A percentile compares a stretch with the other conserved stretches of the same genome.
phyloP scores from a whole-genome alignment of 169 alveolate genomes.

The Plasmodium reichenowi region DNA sequence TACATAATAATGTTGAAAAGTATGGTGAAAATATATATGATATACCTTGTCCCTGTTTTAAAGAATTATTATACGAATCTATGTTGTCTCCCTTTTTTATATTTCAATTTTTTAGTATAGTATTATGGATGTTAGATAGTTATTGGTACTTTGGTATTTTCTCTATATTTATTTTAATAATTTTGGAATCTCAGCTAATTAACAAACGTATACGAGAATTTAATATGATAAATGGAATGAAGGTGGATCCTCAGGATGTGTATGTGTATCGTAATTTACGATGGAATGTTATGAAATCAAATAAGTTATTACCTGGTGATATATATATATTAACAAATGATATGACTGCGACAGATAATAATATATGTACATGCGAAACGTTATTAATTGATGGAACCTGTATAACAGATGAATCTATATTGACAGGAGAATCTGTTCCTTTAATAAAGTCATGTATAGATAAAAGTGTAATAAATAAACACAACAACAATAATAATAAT shows the following conservation, averaged over 20 bases:
- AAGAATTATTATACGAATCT: conserved; percentile 93
- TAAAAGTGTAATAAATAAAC: conserved; percentile 18
- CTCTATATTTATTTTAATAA: conserved; percentile 91
- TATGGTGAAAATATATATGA: conserved; percentile 94
- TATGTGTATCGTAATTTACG: conserved; percentile 89
- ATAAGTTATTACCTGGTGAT: conserved; percentile 96
- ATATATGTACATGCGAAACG: conserved; percentile 56
- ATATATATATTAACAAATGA: conserved; percentile 81
- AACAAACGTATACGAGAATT: conserved; percentile 86
- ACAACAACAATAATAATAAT: not conserved
- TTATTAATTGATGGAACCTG: conserved; percentile 82
- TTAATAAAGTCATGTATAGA: conserved; percentile 84
- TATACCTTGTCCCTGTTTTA: conserved; percentile 94
- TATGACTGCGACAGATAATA: conserved; percentile 63
- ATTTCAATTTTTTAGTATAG: conserved; percentile 95
- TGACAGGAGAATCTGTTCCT: conserved; percentile 91
- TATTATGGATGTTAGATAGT: conserved; percentile 97
- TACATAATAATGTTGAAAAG: conserved; percentile 76
- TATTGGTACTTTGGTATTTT: conserved; percentile 95
- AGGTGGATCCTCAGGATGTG: conserved; percentile 91
- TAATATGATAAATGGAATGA: conserved; percentile 89
- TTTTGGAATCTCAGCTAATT: conserved; percentile 89
- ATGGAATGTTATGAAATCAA: conserved; percentile 92
- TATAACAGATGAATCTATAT: conserved; percentile 88
- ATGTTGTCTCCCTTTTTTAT: conserved; percentile 97